phyloP scores from a whole-genome alignment of 179 eudicot species.

The Sideroxylon spinosum region DNA sequence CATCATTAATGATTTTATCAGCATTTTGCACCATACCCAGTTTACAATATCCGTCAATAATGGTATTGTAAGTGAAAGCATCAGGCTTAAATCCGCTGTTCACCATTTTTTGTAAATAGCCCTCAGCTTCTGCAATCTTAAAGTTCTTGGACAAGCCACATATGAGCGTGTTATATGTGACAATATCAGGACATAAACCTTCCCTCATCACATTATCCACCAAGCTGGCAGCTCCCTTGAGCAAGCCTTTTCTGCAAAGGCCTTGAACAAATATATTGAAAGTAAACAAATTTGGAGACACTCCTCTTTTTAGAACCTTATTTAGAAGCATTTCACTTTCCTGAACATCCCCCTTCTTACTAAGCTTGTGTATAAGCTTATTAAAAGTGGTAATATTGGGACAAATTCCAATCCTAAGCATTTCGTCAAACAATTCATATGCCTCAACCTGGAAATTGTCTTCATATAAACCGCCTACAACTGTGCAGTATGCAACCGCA shows the following conservation, averaged over 20 bases:
- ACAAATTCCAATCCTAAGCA: conserved; percentile 57
- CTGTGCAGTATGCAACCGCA: conserved; percentile 82
- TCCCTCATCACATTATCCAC: conserved; percentile 39
- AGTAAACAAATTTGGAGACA: conserved; percentile 77
- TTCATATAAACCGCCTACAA: conserved; percentile 68
- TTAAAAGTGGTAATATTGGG: conserved; percentile 75
- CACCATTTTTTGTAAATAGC: conserved; percentile 66
- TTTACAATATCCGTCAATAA: conserved; percentile 78
- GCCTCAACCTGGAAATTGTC: conserved; percentile 51
- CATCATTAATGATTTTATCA: conserved; percentile 55
- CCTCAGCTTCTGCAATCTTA: conserved; percentile 65
- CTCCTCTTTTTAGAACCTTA: conserved; percentile 80
- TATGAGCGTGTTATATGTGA: conserved; percentile 83
- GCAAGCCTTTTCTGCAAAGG: conserved; percentile 51
- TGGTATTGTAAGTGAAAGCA: conserved; percentile 72
- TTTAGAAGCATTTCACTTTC: conserved; percentile 64
- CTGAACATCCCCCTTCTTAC: conserved; percentile 57
- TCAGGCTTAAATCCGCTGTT: conserved; percentile 80
- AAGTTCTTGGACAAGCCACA: conserved; percentile 64
- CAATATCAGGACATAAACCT: conserved; percentile 68
- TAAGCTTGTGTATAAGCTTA: conserved; percentile 61
- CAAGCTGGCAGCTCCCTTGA: conserved; percentile 56
- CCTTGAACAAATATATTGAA: conserved; percentile 77
- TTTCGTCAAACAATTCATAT: conserved; percentile 67
- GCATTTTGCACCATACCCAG: conserved; percentile 62